These are phyloP conservation scores for Aspergillus amoenus DNA, from an alignment of 2,329 filamentous ascomycete genomes.

Conservation along the genomic window DNA sequence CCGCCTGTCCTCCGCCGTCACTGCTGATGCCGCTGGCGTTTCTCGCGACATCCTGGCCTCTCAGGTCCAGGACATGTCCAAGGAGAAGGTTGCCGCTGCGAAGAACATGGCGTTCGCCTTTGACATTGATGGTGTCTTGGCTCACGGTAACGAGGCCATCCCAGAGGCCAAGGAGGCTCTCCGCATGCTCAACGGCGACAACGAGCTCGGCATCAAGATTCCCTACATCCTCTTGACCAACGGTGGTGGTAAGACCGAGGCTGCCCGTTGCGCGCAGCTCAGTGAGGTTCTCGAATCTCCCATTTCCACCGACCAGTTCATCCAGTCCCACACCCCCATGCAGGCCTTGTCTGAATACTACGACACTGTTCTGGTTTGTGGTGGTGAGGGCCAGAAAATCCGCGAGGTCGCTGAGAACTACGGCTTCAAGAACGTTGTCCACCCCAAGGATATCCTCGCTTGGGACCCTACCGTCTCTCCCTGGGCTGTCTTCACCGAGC, in stretches of 20 bases:
- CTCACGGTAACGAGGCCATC: constrained; percentile 70
- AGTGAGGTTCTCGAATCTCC: constrained; percentile 65
- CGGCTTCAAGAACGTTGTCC: constrained; percentile 71
- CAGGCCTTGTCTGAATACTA: constrained; percentile 74
- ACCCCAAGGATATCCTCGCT: constrained; percentile 71
- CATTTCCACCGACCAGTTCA: constrained; percentile 71
- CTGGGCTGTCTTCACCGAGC: constrained; percentile 66
- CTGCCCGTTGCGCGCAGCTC: constrained; percentile 64
- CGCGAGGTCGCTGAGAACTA: constrained; percentile 71
- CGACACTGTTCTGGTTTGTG: constrained; percentile 71
- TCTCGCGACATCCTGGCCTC: constrained; percentile 67
- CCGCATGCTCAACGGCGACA: constrained; percentile 72
- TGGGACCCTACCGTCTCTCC: constrained; percentile 69
- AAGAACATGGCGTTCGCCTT: constrained; percentile 84
- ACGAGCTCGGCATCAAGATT: constrained; percentile 77
- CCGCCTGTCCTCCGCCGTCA: constrained; percentile 63
- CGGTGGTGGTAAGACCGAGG: constrained; percentile 70
- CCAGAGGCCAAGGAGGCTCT: constrained; percentile 65
- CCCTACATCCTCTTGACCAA: constrained; percentile 73
- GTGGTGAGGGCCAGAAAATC: constrained; percentile 73
- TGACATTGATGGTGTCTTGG: constrained; percentile 67
- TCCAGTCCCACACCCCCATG: constrained; percentile 76
- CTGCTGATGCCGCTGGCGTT: constrained; percentile 51
- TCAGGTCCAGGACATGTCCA: constrained; percentile 67
- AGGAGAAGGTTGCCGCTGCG: constrained; percentile 65